phyloP scores from a whole-genome alignment of 2,329 filamentous ascomycete genomes.

The Chaetomium sp. region DNA sequence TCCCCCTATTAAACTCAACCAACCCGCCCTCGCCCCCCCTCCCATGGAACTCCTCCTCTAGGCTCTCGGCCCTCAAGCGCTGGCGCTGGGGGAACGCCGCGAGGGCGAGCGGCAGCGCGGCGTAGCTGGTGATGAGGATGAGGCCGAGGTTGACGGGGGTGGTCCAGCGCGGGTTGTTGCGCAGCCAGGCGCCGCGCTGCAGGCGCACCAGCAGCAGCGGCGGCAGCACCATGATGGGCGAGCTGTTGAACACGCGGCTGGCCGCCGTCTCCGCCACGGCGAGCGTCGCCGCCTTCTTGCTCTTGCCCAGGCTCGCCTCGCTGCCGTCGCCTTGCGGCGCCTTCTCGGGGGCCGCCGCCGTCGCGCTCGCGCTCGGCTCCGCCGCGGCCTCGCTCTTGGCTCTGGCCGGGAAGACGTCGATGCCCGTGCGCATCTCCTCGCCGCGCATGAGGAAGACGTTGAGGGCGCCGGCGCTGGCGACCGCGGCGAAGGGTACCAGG shows the following conservation, averaged over 20 bases:
- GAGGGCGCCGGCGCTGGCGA: slow-evolving; percentile 84
- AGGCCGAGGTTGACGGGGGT: slow-evolving; percentile 83
- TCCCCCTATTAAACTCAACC: slow-evolving; percentile 96
- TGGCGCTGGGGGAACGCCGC: slow-evolving; percentile 93
- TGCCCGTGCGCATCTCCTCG: slow-evolving; percentile 90
- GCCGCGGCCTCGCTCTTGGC: slow-evolving; percentile 43
- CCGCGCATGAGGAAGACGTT: slow-evolving; percentile 98
- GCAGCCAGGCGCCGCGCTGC: slow-evolving; percentile 82
- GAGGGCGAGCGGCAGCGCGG: slow-evolving; percentile 85
- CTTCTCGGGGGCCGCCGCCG: not conserved
- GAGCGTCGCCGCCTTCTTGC: slow-evolving; percentile 80
- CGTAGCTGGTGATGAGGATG: slow-evolving; percentile 83
- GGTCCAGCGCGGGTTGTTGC: slow-evolving; percentile 72
- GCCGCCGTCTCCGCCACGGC: slow-evolving; percentile 93
- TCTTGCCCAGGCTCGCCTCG: slow-evolving; percentile 71
- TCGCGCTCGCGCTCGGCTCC: not conserved
- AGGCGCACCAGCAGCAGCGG: slow-evolving; percentile 82
- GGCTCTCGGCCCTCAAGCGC: slow-evolving; percentile 69
- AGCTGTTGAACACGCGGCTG: slow-evolving; percentile 88
- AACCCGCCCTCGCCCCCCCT: slow-evolving; percentile 75
- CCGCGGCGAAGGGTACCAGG: slow-evolving; percentile 94
- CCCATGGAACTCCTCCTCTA: slow-evolving; percentile 87
- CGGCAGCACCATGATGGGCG: slow-evolving; percentile 95
- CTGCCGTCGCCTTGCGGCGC: not conserved
- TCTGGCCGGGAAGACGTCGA: slow-evolving; percentile 89